Evolutionary conservation across 208 protist genomes (phyloP), one percentile per base, ranked within the genome.

Genomic region (Strigomonas culicis): DNA sequence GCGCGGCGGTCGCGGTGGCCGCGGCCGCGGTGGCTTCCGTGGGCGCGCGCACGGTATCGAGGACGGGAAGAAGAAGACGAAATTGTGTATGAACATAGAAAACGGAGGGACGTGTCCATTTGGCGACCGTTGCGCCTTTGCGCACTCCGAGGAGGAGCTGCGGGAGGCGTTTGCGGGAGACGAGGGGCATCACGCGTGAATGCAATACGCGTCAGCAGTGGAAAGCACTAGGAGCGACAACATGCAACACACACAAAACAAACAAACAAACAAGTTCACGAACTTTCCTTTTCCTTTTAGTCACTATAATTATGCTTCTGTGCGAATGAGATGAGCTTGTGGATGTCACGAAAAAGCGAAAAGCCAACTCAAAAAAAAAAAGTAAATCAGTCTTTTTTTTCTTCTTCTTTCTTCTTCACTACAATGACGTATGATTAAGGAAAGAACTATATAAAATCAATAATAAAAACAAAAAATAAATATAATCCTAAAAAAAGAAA

Each of bases 31-130:
- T 11, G 6, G 22, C 39, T 58, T 58, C 62, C 66, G 73, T 24
- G 80, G 81, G 52, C 78, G 63, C 21, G 79, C 81, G 32, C 78
- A 78, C 46, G 89, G 89, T 34, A 92, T 95, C 64, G 89, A 95
- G 70, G 76, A 76, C 22, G 74, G 70, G 36, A 95, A 95, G 69
- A 51, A 77, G 22, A 95, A 95, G 78, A 95, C 89, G 36, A 95
- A 95, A 76, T 93, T 95, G 89, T 95, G 89, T 76, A 95, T 95
- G 86, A 93, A 95, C 73, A 90, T 93, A 28, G 78, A 92, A 66
- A 92, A 82, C 50, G 84, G 86, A 44, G 89, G 89, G 46, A 87
- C 72, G 46, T 95, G 89, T 74, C 87, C 86, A 0, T 95, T 77
- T 74, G 89, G 89, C 32, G 77, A 82, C 21, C 79, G 82, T 75